A percentile compares a stretch with the other conserved stretches of the same genome.
Conservation (phyloP, 768 basidiomycete species). For the Termitomyces sp. region DNA sequence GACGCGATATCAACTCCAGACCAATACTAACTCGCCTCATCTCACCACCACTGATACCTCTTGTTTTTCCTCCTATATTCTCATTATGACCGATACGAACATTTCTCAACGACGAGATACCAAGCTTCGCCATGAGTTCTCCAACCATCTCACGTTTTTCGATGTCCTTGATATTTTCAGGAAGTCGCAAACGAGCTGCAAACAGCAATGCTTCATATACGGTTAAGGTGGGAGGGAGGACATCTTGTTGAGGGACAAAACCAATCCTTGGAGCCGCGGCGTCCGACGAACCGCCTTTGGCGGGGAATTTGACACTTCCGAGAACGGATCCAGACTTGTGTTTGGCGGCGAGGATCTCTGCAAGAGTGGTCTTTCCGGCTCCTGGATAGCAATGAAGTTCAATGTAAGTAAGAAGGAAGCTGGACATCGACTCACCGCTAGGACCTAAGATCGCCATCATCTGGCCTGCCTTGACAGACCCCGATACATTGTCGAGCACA, state of each 20-base stretch:
- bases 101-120: slow-evolving; percentile 66
- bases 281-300: slow-evolving; percentile 19
- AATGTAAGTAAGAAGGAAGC: not conserved
- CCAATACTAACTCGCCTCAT: slow-evolving; percentile 90
- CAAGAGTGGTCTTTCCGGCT: slow-evolving; percentile 88
- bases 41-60: slow-evolving; percentile 91
- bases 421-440: slow-evolving; percentile 51
- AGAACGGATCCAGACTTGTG: slow-evolving; percentile 66
- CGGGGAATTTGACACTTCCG: slow-evolving; percentile 62
- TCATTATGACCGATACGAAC: slow-evolving; percentile 60
- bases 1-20: slow-evolving; percentile 79
- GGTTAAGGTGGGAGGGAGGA: slow-evolving; percentile 76
- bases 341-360: slow-evolving; percentile 87
- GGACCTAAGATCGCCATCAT: slow-evolving; percentile 94
- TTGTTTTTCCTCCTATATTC: slow-evolving; percentile 56
- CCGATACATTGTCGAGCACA: slow-evolving; percentile 69
- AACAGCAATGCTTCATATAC: slow-evolving; percentile 82
- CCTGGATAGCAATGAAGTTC: slow-evolving; percentile 29
- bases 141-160: slow-evolving; percentile 68
- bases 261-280: slow-evolving; percentile 54
- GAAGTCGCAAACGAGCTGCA: slow-evolving; percentile 80
- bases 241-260: slow-evolving; percentile 86
- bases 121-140: slow-evolving; percentile 72
- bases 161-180: slow-evolving; percentile 60
- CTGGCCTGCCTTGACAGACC: slow-evolving; percentile 71